These are phyloP conservation scores for Isatis lusitanica DNA, from an alignment of 441 rosid species.

Conservation along the genomic window DNA sequence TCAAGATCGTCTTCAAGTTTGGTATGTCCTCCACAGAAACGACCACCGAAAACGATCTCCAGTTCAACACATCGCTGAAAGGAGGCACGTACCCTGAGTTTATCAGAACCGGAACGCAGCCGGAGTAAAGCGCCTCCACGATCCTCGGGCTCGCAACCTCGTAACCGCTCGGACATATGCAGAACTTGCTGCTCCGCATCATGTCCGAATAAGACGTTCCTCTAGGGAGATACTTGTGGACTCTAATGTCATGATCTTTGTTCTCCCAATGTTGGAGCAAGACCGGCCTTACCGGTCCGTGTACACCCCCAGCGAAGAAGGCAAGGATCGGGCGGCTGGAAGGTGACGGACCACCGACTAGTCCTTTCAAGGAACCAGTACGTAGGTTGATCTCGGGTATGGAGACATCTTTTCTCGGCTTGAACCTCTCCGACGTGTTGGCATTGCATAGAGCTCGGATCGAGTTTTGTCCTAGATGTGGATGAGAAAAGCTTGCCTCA, in stretches of 20 bases:
- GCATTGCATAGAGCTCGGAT: slow-evolving; percentile 90
- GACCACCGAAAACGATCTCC: slow-evolving; percentile 74
- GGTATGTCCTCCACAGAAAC: slow-evolving; percentile 70
- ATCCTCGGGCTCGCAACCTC: slow-evolving; percentile 92
- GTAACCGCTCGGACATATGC: slow-evolving; percentile 90
- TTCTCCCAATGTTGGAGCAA: slow-evolving; percentile 85
- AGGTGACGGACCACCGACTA: slow-evolving; percentile 81
- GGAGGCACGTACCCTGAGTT: slow-evolving; percentile 83
- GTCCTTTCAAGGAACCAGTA: slow-evolving; percentile 53
- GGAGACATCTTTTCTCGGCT: slow-evolving; percentile 75
- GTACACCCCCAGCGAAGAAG: slow-evolving; percentile 91
- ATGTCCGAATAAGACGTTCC: slow-evolving; percentile 66
- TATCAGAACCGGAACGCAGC: slow-evolving; percentile 82
- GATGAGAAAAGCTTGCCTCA: slow-evolving; percentile 59
- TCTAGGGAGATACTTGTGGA: slow-evolving; percentile 72
- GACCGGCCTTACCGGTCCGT: slow-evolving; percentile 85
- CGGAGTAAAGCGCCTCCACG: slow-evolving; percentile 80
- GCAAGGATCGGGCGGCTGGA: slow-evolving; percentile 74
- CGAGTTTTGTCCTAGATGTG: slow-evolving; percentile 60
- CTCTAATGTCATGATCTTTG: slow-evolving; percentile 68
- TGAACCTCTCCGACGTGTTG: slow-evolving; percentile 83
- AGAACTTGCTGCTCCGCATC: slow-evolving; percentile 78
- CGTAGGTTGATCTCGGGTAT: slow-evolving; percentile 80
- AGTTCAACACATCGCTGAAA: slow-evolving; percentile 75
- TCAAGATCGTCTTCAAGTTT: slow-evolving; percentile 62